These are phyloP conservation scores for Tulasnella sp. DNA, from an alignment of 768 basidiomycete species.

Conservation along the genomic window DNA sequence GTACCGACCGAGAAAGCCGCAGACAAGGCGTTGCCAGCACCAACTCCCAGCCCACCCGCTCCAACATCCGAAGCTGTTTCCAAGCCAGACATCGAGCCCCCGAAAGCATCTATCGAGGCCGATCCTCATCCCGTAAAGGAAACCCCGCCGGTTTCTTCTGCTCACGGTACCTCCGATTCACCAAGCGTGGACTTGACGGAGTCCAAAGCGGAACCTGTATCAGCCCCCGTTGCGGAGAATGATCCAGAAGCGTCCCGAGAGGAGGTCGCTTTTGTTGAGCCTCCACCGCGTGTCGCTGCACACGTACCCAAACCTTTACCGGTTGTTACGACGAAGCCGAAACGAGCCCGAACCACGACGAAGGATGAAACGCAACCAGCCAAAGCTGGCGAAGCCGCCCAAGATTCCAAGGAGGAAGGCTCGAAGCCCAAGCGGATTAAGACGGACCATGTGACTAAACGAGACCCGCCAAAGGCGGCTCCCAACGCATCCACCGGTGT, in stretches of 20 bases:
- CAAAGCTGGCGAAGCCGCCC: neutral
- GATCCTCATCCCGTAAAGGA: neutral
- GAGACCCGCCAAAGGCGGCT: neutral
- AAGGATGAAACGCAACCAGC: neutral
- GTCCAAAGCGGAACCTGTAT: neutral
- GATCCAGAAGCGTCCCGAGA: neutral
- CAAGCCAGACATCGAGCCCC: neutral
- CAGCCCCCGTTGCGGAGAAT: neutral
- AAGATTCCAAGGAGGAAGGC: neutral
- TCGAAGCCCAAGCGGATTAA: neutral
- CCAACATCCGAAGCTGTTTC: neutral
- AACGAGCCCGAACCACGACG: neutral
- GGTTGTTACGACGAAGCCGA: neutral
- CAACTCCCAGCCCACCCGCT: neutral
- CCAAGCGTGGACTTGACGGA: neutral
- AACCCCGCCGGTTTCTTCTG: neutral
- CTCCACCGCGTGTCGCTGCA: slow-evolving; percentile 12
- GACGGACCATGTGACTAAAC: neutral
- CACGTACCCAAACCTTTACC: slow-evolving; percentile 14
- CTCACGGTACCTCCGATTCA: neutral
- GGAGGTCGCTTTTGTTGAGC: slow-evolving; percentile 1
- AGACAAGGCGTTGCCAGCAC: neutral
- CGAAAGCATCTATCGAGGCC: neutral
- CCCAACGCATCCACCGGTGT: neutral
- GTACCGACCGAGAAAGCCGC: neutral